Conservation (phyloP, 352 stramenopile species). For the Globisporangium abappressorium region DNA sequence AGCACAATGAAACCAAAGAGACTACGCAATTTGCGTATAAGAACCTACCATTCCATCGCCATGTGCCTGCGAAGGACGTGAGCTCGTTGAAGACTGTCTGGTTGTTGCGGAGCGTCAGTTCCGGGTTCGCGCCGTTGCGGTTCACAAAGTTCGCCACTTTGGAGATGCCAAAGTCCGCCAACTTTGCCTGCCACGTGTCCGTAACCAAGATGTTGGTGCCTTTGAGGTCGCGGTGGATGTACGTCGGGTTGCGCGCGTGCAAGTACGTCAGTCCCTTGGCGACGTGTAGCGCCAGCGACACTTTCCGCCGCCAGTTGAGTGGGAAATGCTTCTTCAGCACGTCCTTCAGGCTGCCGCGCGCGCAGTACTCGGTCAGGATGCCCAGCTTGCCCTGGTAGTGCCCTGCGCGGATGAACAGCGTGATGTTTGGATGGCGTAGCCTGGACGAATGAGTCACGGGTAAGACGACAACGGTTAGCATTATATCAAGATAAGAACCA, state of each 20-base stretch:
- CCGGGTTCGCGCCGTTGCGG: constrained; percentile 31
- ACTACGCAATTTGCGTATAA: not conserved
- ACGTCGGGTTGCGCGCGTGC: constrained; percentile 69
- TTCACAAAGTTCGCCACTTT: constrained; percentile 59
- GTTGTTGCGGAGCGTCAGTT: constrained; percentile 20
- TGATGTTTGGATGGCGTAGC: constrained; percentile 71
- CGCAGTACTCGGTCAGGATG: constrained; percentile 67
- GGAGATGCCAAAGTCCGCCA: constrained; percentile 76
- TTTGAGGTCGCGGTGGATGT: constrained; percentile 73
- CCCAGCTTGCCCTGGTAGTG: constrained; percentile 61
- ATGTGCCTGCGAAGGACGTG: constrained; percentile 63
- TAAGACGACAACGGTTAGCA: not conserved
- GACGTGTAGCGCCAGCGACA: constrained; percentile 58
- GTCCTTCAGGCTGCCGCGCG: constrained; percentile 61
- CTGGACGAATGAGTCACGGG: constrained; percentile 3
- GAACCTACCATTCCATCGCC: constrained; percentile 52
- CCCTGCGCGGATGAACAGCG: constrained; percentile 65
- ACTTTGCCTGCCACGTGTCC: constrained; percentile 73
- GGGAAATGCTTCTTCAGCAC: constrained; percentile 52
- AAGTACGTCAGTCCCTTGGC: constrained; percentile 74
- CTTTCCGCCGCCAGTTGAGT: constrained; percentile 63
- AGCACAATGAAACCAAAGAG: not conserved
- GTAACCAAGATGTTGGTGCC: constrained; percentile 74
- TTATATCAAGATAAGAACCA: not conserved
- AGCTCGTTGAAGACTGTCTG: constrained; percentile 25